These are phyloP conservation scores for Lophium mytilinum DNA, from an alignment of 495 filamentous ascomycete species.

Conservation along the genomic window DNA sequence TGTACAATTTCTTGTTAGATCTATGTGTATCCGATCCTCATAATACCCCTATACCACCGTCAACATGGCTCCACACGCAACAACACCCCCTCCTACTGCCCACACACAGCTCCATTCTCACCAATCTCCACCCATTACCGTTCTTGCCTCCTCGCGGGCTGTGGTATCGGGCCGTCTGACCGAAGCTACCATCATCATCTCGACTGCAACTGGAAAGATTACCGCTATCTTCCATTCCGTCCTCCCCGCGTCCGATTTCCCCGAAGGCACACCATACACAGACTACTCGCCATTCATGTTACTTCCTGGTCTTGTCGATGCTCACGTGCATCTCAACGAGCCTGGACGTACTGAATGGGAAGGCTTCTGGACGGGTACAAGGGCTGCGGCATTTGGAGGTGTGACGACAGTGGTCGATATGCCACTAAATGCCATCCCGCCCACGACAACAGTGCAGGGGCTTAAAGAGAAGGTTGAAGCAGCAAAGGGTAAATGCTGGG, in stretches of 20 bases:
- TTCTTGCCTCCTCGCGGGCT: conserved; percentile 75
- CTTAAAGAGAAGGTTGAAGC: conserved; percentile 80
- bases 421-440: conserved; percentile 95
- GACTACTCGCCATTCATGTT: conserved; percentile 84
- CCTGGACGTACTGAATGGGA: conserved; percentile 98
- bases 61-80: conserved; percentile 27
- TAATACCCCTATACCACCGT: not conserved
- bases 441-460: conserved; percentile 79
- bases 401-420: conserved; percentile 98
- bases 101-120: conserved; percentile 7
- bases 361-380: conserved; percentile 88
- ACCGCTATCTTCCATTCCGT: conserved; percentile 65
- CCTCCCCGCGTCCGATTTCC: conserved; percentile 64
- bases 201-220: conserved; percentile 74
- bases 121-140: conserved; percentile 43
- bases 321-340: conserved; percentile 97
- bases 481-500: conserved; percentile 88
- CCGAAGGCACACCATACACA: conserved; percentile 59
- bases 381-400: conserved; percentile 89
- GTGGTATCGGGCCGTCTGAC: conserved; percentile 62
- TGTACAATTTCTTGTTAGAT: too few relatives aligned
- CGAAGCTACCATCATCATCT: conserved; percentile 71
- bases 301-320: conserved; percentile 89
- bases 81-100: conserved; percentile 22
- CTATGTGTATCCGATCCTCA: not conserved